Base-by-base conservation (phyloP, 2,329 filamentous ascomycete genomes). In the Monilinia fructigena region DNA sequence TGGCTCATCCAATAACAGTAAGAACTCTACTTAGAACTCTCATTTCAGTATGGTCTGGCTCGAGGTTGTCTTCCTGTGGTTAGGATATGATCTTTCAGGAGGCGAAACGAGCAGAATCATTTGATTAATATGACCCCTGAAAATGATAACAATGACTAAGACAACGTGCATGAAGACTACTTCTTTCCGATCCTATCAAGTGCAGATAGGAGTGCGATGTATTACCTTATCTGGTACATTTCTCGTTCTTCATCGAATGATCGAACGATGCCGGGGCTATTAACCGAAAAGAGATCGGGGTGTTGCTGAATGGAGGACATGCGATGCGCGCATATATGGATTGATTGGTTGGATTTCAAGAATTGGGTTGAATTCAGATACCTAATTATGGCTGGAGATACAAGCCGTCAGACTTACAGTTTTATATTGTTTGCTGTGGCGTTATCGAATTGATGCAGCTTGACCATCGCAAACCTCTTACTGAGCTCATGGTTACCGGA, bases 1-100 rank as follows among this genome's bases (percentile, higher is more conserved):
- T 50, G 58, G 58, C 58, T 60, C 58, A 50, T 60, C 28, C 20
- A 60, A 60, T 26, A 35, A 60, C n/a, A 23, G 45, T 60, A 48
- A 60, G 42, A 60, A 50, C 58, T 60, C 58, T 60, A 60, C 28
- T 50, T 50, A 50, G 58, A 38, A n/a, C 50, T 50, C 58, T 60
- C n/a, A 50, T 20, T 60, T 4, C 45, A 50, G 45, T 14, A 20
- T 50, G 23, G 45, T 10, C n/a, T 38, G 56, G 8, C 23, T 38
- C 56, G 47, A 23, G 58, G 28, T 20, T 50, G 58, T n/a, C 7
- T 35, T 60, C 14, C 42, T 38, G 38, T 35, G 48, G 14, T 60
- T 50, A 23, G 45, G 28, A 20, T 4, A 50, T 50, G 45, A 35
- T 35, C 20, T 26, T 60, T 20, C 23, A 18, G 56, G 56, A 60